phyloP scores from a whole-genome alignment of 306 rosid species.

The Macrotyloma uniflorum region DNA sequence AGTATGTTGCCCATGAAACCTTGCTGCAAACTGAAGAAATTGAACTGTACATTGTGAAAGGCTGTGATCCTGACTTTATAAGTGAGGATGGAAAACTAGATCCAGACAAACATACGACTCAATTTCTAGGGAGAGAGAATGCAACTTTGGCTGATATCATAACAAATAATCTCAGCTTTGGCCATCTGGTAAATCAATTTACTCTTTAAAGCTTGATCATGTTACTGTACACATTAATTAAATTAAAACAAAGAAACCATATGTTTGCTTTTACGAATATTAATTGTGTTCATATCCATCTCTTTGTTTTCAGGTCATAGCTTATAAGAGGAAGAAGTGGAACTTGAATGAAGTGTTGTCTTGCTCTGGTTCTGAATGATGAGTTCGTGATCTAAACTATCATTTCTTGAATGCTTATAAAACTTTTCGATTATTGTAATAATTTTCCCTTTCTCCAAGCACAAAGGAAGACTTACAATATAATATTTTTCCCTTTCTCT shows the following conservation, averaged over 20 bases:
- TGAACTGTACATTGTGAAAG: slow-evolving; percentile 58
- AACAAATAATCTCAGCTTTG: slow-evolving; percentile 38
- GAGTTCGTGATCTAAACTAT: slow-evolving; percentile 3
- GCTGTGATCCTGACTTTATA: slow-evolving; percentile 37
- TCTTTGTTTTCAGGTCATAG: slow-evolving; percentile 56
- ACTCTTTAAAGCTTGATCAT: background rate
- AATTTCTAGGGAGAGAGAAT: slow-evolving; percentile 43
- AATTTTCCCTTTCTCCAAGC: slow-evolving; percentile 1
- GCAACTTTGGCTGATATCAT: slow-evolving; percentile 55
- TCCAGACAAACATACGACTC: slow-evolving; percentile 37
- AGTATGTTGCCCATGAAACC: slow-evolving; percentile 66
- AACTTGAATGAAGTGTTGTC: slow-evolving; percentile 21
- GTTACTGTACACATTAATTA: background rate
- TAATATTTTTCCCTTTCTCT: background rate
- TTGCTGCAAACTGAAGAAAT: slow-evolving; percentile 53
- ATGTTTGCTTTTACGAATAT: background rate
- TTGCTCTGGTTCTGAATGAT: slow-evolving; percentile 7
- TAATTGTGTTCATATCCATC: background rate
- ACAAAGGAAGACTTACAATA: slow-evolving; percentile 19
- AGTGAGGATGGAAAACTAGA: slow-evolving; percentile 32
- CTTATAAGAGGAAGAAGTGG: slow-evolving; percentile 60
- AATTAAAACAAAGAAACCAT: background rate
- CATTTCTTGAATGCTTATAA: slow-evolving; percentile 6
- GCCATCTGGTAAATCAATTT: slow-evolving; percentile 62
- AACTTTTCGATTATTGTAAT: background rate